Evolutionary conservation across 768 basidiomycete genomes (phyloP), one percentile per base, ranked within the genome.

Genomic region (Brasilioporus rufonigricans): DNA sequence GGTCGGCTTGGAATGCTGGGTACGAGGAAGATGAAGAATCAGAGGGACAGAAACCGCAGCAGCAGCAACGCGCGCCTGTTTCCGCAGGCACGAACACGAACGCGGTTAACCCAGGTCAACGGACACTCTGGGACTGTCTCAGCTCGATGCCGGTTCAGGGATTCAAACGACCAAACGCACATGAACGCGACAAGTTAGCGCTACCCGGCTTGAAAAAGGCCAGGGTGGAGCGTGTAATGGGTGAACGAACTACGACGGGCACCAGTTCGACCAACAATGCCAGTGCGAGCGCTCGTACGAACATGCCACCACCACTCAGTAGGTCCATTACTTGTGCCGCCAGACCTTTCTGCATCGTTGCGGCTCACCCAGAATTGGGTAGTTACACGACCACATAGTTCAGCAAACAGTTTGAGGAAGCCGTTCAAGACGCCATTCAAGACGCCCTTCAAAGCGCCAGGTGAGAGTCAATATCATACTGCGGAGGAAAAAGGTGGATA

Each of bases 361-460:
- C 32, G 14, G 27, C 27, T 65, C 3, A 54, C n/a, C 38, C 18
- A 19, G 39, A 12, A 13, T 10, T 14, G 16, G 57, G 31, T 18
- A 80, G 82, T 78, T 14, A 82, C 82, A 9, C 80, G 74, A 58
- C 76, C 79, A 5, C 72, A 78, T 61, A 64, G 59, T 45, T 82
- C 80, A 9, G 73, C 67, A 0, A 62, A 59, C 24, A 61, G 60
- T 50, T 60, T 84, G 48, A 73, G 62, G 40, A 85, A 81, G 62
- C 84, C 77, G 1, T 40, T 44, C 41, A 44, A 27, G 41, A 44
- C 24, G 62, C 84, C 84, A 3, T 87, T 84, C 68, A 83, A 27
- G 41, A 44, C 24, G 62, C 84, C 84, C 2, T 86, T 84, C 68
- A 82, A 65, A 38, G 80, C 76, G 55, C 82, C 83, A 79, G 78